A percentile compares a stretch with the other conserved stretches of the same genome.
Evolutionary conservation across 768 basidiomycete genomes (phyloP).

Genomic region (Coprinopsis sp.): DNA sequence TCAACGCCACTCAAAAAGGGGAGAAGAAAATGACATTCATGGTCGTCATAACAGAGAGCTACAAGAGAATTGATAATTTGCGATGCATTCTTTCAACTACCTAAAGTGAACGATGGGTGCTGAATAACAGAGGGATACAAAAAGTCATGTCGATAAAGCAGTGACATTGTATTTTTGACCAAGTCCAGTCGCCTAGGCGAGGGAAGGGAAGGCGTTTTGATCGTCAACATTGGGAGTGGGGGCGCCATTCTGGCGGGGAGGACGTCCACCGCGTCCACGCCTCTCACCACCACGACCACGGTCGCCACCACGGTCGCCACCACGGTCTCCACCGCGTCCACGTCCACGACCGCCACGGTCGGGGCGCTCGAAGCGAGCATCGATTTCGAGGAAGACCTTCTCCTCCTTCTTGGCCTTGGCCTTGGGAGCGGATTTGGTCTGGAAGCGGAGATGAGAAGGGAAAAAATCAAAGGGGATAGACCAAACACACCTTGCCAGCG

Average conservation of each 20-base stretch:
- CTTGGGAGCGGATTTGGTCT: constrained; percentile 68
- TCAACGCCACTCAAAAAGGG: too few species aligned
- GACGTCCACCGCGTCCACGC: constrained; percentile 37
- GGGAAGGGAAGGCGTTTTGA: constrained; percentile 84
- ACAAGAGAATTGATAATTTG: too few species aligned
- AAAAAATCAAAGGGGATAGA: constrained; percentile 1
- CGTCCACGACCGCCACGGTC: constrained; percentile 59
- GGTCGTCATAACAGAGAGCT: too few species aligned
- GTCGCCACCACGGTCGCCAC: constrained; percentile 41
- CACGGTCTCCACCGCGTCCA: constrained; percentile 42
- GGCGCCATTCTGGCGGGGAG: constrained; percentile 41
- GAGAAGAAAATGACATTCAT: too few species aligned
- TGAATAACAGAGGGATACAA: not conserved
- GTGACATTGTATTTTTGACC: not conserved
- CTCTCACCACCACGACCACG: constrained; percentile 36
- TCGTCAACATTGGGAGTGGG: constrained; percentile 69
- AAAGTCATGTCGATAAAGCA: not conserved
- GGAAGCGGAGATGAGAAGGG: constrained; percentile 12
- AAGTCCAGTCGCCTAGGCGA: constrained; percentile 41
- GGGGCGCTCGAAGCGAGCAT: constrained; percentile 83
- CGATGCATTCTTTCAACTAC: too few species aligned
- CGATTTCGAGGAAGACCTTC: constrained; percentile 90
- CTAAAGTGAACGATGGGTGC: too few species aligned
- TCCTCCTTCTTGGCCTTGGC: constrained; percentile 76
- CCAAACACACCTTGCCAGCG: constrained; percentile 73